Conservation (phyloP, 768 basidiomycete genomes). For the Butyriboletus loyo region DNA sequence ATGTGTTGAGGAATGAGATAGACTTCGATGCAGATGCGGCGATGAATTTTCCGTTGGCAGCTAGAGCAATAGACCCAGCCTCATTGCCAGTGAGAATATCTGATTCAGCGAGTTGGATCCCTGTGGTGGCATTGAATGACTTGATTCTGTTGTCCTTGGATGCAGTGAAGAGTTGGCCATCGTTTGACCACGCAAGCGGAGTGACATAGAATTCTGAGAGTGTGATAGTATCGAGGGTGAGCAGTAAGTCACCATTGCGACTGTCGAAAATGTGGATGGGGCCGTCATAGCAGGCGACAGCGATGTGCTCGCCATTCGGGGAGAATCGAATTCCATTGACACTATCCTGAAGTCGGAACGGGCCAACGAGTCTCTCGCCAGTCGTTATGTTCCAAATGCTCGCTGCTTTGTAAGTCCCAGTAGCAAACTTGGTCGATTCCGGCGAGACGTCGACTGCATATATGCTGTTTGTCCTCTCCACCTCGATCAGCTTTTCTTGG, state of each 20-base stretch:
- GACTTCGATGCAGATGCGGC: too few relatives aligned
- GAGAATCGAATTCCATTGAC: not conserved
- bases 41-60: not conserved
- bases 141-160: too few relatives aligned
- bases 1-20: too few relatives aligned
- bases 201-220: too few relatives aligned
- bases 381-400: not conserved
- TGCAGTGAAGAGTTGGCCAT: too few relatives aligned
- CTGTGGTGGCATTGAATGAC: too few relatives aligned
- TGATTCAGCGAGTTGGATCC: too few relatives aligned
- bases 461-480: not conserved
- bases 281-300: not conserved
- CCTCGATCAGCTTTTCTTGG: not conserved
- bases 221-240: fast-evolving
- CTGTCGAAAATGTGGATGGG: not conserved
- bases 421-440: not conserved
- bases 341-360: fast-evolving
- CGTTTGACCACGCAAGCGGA: too few relatives aligned
- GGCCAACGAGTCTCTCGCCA: not conserved
- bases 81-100: too few relatives aligned
- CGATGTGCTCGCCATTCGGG: not conserved
- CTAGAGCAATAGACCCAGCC: not conserved
- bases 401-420: not conserved
- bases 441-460: not conserved
- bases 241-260: not conserved